phyloP scores from a whole-genome alignment of 495 filamentous ascomycete genomes.

The Penicillium longicatenatum region DNA sequence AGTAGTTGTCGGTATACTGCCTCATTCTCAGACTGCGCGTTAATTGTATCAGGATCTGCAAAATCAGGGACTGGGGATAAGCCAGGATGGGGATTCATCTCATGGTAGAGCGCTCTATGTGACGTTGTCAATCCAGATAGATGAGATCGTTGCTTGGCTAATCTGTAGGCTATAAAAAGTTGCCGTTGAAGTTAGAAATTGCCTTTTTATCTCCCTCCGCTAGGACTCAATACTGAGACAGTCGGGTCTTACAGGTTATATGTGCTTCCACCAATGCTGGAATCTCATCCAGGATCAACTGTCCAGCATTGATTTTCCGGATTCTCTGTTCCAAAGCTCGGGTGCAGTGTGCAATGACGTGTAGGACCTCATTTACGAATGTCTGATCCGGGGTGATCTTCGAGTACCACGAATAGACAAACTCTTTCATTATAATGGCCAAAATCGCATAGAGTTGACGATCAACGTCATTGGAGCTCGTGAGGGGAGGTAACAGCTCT shows the following conservation, averaged over 20 bases:
- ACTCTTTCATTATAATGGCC: constrained; percentile 83
- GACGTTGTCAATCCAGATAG: constrained; percentile 41
- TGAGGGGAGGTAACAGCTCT: constrained; percentile 85
- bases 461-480: constrained; percentile 89
- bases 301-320: constrained; percentile 77
- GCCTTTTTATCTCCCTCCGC: not conserved
- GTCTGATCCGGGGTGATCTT: constrained; percentile 87
- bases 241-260: constrained; percentile 65
- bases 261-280: constrained; percentile 81
- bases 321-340: constrained; percentile 82
- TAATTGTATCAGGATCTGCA: constrained; percentile 47
- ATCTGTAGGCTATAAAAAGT: constrained; percentile 46
- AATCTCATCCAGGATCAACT: constrained; percentile 84
- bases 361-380: constrained; percentile 83
- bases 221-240: constrained; percentile 5
- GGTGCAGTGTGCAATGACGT: constrained; percentile 88
- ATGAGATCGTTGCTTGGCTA: constrained; percentile 56
- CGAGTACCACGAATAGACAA: constrained; percentile 88
- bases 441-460: constrained; percentile 89
- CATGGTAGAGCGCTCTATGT: constrained; percentile 73
- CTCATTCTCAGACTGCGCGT: constrained; percentile 74
- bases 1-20: constrained; percentile 77
- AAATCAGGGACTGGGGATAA: constrained; percentile 72
- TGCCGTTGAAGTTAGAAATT: constrained; percentile 12
- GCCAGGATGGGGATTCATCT: constrained; percentile 75